phyloP scores from a whole-genome alignment of 208 protist genomes.

The Porcisia hertigi region DNA sequence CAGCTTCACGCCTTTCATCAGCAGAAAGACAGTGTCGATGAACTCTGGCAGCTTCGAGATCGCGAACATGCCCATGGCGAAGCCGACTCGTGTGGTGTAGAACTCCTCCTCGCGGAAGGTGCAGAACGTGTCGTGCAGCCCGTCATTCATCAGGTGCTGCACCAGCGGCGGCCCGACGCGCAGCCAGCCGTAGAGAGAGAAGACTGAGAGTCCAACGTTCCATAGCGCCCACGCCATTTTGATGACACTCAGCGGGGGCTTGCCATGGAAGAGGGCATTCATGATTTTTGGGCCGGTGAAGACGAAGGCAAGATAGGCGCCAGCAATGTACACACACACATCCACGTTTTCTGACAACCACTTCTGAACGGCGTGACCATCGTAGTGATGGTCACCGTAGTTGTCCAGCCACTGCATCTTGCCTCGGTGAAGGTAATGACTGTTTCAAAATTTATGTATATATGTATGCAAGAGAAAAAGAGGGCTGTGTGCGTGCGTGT shows the following conservation, averaged over 20 bases:
- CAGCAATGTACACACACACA: constrained; percentile 53
- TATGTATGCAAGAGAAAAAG: neutral
- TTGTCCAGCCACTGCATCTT: constrained; percentile 53
- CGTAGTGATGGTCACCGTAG: constrained; percentile 42
- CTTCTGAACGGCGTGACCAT: constrained; percentile 38
- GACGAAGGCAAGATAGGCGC: constrained; percentile 65
- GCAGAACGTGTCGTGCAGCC: constrained; percentile 73
- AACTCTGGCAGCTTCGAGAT: constrained; percentile 89
- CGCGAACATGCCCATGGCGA: constrained; percentile 77
- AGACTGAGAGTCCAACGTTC: constrained; percentile 85
- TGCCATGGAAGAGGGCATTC: constrained; percentile 39
- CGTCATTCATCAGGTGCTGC: constrained; percentile 24
- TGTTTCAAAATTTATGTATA: neutral
- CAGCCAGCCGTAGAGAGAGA: constrained; percentile 75
- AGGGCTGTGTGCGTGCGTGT: neutral
- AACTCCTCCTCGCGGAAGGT: constrained; percentile 54
- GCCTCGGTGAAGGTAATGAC: neutral
- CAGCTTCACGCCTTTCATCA: constrained; percentile 71
- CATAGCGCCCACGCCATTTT: constrained; percentile 74
- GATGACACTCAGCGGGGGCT: constrained; percentile 50
- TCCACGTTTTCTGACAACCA: constrained; percentile 48
- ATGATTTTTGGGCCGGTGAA: constrained; percentile 47
- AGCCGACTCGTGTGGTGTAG: constrained; percentile 68
- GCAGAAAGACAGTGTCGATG: constrained; percentile 83
- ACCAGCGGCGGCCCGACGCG: constrained; percentile 54